These are phyloP conservation scores for Chlorella sp. DNA, from an alignment of 139 green algal species.

Conservation along the genomic window DNA sequence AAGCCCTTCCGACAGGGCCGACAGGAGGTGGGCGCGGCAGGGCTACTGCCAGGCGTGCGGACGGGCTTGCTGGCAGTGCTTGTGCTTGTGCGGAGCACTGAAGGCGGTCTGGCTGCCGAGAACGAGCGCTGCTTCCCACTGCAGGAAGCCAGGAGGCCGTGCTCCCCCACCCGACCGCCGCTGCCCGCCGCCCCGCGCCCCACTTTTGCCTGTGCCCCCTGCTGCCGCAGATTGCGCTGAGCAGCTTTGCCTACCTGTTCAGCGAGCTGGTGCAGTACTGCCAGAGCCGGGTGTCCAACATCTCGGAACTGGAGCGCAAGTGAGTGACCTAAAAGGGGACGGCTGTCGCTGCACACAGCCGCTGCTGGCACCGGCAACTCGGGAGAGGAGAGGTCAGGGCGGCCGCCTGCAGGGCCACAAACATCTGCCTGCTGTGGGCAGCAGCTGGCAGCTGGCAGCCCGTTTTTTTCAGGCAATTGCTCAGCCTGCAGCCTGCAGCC, in stretches of 20 bases:
- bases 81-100: background rate
- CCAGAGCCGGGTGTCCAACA: constrained; percentile 85
- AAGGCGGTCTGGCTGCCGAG: background rate
- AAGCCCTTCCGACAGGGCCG: constrained; percentile 67
- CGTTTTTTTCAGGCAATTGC: background rate
- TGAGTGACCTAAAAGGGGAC: constrained; percentile 36
- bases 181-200: background rate
- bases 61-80: background rate
- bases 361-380: no score
- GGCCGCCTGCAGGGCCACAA: no score
- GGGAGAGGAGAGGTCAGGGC: no score
- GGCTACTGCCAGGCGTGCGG: background rate
- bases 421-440: no score
- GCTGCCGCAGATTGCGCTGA: constrained; percentile 76
- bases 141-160: background rate
- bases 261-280: constrained; percentile 96
- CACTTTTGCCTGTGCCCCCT: background rate
- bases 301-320: constrained; percentile 91
- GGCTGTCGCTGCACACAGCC: background rate
- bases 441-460: no score
- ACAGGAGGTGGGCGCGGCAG: constrained; percentile 52
- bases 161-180: background rate
- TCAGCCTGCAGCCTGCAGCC: background rate
- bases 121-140: no score
- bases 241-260: constrained; percentile 94